These are phyloP conservation scores for Coniophora puteana DNA, from an alignment of 1,284 basidiomycete genomes.

Conservation along the genomic window DNA sequence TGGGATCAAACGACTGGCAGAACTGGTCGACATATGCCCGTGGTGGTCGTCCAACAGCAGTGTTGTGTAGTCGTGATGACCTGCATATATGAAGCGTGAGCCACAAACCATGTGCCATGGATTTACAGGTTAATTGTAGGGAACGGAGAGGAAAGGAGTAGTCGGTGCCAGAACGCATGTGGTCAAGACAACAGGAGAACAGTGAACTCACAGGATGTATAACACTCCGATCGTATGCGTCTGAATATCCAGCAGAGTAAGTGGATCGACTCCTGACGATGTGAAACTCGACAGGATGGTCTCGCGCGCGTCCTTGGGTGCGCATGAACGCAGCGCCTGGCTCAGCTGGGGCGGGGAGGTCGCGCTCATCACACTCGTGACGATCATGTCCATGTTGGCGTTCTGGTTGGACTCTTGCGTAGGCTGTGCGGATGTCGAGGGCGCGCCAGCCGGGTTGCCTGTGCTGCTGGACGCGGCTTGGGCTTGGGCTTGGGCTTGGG, in stretches of 20 bases:
- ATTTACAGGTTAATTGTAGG: neutral
- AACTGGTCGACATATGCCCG: slow-evolving; percentile 50
- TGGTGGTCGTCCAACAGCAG: slow-evolving; percentile 30
- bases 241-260: slow-evolving; percentile 49
- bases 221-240: slow-evolving; percentile 60
- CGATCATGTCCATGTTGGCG: slow-evolving; percentile 35
- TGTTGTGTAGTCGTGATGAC: slow-evolving; percentile 46
- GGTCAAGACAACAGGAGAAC: neutral
- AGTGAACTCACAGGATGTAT: slow-evolving; percentile 61
- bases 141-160: neutral
- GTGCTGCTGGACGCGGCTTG: slow-evolving; percentile 6
- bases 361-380: slow-evolving; percentile 43
- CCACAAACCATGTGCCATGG: neutral
- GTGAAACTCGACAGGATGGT: slow-evolving; percentile 44
- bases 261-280: slow-evolving; percentile 56
- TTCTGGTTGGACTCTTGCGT: slow-evolving; percentile 11
- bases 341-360: slow-evolving; percentile 34
- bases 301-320: slow-evolving; percentile 46
- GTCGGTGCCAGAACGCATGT: neutral
- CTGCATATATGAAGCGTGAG: slow-evolving; percentile 25
- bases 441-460: slow-evolving; percentile 8
- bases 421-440: neutral
- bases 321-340: slow-evolving; percentile 35
- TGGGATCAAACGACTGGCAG: slow-evolving; percentile 52
- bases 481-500: slow-evolving; percentile 17